phyloP scores from a whole-genome alignment of 2,329 filamentous ascomycete genomes.

The Penicillium brasilianum region DNA sequence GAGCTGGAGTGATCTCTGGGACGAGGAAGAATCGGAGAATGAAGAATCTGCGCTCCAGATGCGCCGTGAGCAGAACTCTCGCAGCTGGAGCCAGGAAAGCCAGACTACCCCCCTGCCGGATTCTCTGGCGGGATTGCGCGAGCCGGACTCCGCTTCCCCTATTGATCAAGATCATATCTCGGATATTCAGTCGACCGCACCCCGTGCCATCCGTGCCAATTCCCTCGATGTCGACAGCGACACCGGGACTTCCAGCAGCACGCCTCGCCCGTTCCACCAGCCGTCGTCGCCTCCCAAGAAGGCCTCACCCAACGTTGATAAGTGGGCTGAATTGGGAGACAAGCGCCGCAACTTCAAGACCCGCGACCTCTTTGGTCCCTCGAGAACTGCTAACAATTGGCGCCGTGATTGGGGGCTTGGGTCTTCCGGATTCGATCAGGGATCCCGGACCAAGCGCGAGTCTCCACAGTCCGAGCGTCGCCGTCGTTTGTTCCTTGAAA shows the following conservation, averaged over 20 bases:
- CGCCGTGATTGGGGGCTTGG: conserved; percentile 49
- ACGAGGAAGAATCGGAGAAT: conserved; percentile 77
- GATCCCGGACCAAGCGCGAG: conserved; percentile 42
- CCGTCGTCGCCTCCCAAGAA: conserved; percentile 67
- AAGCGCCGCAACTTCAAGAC: conserved; percentile 68
- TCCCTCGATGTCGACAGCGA: conserved; percentile 70
- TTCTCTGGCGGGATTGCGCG: conserved; percentile 58
- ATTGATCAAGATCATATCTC: conserved; percentile 52
- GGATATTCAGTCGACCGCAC: conserved; percentile 30
- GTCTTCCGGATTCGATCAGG: conserved; percentile 46
- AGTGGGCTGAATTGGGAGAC: conserved; percentile 88
- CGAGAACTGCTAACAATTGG: conserved; percentile 51
- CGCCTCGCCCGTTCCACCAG: conserved; percentile 57
- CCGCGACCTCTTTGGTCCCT: conserved; percentile 57
- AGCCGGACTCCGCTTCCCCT: conserved; percentile 60
- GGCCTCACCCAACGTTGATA: conserved; percentile 63
- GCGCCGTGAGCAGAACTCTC: conserved; percentile 66
- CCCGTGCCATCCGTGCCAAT: conserved; percentile 33
- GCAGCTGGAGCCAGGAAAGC: conserved; percentile 80
- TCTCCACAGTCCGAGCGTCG: conserved; percentile 35
- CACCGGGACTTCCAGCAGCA: conserved; percentile 43
- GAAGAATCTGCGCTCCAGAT: conserved; percentile 66
- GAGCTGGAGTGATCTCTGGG: conserved; percentile 99
- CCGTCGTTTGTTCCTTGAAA: conserved; percentile 48
- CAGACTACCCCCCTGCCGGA: conserved; percentile 56